Conservation (phyloP, 2,329 filamentous ascomycete genomes). For the Talaromyces sp. region DNA sequence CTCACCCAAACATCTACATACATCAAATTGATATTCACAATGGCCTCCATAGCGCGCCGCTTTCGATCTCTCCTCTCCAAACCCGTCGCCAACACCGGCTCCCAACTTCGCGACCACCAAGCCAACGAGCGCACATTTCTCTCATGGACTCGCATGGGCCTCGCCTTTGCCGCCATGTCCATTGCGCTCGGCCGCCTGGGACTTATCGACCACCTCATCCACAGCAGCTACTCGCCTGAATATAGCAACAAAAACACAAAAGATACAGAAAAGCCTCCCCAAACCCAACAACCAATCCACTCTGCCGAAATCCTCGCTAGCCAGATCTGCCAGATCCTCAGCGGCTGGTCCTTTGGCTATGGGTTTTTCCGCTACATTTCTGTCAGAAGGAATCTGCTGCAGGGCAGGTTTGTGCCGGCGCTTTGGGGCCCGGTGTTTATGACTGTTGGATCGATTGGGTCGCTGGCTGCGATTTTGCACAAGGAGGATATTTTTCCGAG, state of each 20-base stretch:
- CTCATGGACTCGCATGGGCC: conserved; percentile 29
- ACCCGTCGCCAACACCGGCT: conserved; percentile 23
- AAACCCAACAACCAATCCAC: background rate
- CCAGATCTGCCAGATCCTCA: conserved; percentile 20
- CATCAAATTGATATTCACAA: background rate
- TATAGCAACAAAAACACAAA: background rate
- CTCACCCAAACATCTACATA: background rate
- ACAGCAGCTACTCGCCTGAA: background rate
- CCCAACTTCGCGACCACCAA: conserved; percentile 28
- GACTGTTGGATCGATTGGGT: conserved; percentile 17
- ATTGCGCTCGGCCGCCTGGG: conserved; percentile 24
- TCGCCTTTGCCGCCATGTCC: conserved; percentile 27
- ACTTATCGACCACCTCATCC: conserved; percentile 22
- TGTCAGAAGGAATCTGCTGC: conserved; percentile 19
- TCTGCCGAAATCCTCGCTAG: conserved; percentile 12
- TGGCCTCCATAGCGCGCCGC: conserved; percentile 10
- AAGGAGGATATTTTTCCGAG: background rate
- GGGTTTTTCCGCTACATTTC: conserved; percentile 24
- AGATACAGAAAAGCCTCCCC: background rate
- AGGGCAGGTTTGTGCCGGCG: conserved; percentile 23
- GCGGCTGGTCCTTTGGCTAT: conserved; percentile 24
- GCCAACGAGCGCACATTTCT: conserved; percentile 31
- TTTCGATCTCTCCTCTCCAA: conserved; percentile 17
- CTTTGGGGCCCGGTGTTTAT: conserved; percentile 27
- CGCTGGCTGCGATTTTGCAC: conserved; percentile 11